A percentile compares a stretch with the other conserved stretches of the same genome.
Conservation (phyloP, 208 protist species). For the Crithidia sp. region DNA sequence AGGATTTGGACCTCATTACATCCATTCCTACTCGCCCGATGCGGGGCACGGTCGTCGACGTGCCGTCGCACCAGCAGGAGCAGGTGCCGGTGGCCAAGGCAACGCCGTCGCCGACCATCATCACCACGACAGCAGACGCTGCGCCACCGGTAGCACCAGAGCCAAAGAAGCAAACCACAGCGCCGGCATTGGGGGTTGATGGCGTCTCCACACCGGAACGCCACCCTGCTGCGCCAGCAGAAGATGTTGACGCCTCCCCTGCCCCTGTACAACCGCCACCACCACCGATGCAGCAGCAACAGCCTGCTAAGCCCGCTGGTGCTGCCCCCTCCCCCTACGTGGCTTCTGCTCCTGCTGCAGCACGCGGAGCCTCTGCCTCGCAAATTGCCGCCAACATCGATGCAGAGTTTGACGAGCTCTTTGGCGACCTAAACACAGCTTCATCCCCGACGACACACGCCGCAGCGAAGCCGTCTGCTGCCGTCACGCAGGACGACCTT, state of each 20-base stretch:
- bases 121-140: background rate
- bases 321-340: background rate
- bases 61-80: background rate
- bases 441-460: background rate
- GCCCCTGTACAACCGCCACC: background rate
- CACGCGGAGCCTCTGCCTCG: conserved; percentile 6
- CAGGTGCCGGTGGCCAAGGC: no score
- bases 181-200: background rate
- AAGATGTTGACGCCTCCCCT: background rate
- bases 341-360: background rate
- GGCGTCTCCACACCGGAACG: background rate
- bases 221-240: background rate
- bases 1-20: conserved; percentile 81
- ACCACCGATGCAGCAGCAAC: background rate
- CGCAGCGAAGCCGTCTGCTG: conserved; percentile 12
- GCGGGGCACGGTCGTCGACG: conserved; percentile 22
- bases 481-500: conserved; percentile 8
- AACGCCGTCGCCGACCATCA: no score
- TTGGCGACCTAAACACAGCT: conserved; percentile 39
- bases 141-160: background rate
- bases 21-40: conserved; percentile 35
- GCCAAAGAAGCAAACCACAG: background rate
- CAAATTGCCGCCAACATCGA: conserved; percentile 50
- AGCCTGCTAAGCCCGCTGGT: background rate
- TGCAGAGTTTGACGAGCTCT: conserved; percentile 79